Conservation (phyloP, 2,329 filamentous ascomycete species). For the Beauveria brongniartii region DNA sequence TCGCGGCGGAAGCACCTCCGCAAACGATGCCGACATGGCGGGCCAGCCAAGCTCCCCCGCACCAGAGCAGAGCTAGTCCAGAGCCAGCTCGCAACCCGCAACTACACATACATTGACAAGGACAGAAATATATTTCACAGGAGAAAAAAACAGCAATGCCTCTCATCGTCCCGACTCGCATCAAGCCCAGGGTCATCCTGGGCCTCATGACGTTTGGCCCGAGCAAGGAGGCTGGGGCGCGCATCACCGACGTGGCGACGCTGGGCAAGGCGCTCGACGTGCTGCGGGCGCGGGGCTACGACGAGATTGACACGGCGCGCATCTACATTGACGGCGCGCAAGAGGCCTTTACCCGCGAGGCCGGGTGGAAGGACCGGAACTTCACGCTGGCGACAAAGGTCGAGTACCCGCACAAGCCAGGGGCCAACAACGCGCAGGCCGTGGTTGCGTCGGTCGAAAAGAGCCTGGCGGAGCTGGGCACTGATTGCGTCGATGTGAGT, state of each 20-base stretch:
- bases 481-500: constrained; percentile 61
- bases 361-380: constrained; percentile 71
- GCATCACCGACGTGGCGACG: constrained; percentile 59
- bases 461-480: constrained; percentile 63
- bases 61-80: background rate
- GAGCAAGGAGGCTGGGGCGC: constrained; percentile 51
- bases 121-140: background rate
- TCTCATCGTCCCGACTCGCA: constrained; percentile 30
- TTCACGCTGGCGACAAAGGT: constrained; percentile 72
- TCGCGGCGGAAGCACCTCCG: background rate
- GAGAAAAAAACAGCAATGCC: constrained; percentile 31
- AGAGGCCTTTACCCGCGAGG: constrained; percentile 68
- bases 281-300: constrained; percentile 71
- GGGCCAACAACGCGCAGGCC: constrained; percentile 54
- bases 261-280: constrained; percentile 66
- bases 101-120: background rate
- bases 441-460: constrained; percentile 58
- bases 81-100: background rate
- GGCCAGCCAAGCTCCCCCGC: background rate
- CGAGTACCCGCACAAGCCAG: constrained; percentile 51
- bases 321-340: constrained; percentile 64
- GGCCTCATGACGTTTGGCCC: constrained; percentile 82
- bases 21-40: background rate
- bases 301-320: constrained; percentile 78
- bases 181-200: constrained; percentile 64